phyloP scores from a whole-genome alignment of 139 green algal species.

The Chlorella sp. region DNA sequence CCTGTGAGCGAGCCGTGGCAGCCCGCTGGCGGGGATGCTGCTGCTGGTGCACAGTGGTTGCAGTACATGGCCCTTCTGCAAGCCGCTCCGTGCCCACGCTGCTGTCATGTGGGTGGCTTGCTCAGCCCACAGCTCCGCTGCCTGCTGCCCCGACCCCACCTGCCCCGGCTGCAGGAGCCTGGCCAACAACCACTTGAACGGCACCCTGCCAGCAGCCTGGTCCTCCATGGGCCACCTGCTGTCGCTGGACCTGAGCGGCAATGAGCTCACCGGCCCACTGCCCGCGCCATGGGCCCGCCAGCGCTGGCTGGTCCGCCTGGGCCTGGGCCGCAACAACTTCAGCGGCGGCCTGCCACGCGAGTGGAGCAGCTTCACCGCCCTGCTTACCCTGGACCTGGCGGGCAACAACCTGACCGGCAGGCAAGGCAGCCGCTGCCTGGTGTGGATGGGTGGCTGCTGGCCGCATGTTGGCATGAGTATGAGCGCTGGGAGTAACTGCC shows the following conservation, averaged over 20 bases:
- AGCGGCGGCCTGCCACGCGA: conserved; percentile 11
- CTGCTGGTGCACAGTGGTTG: neutral
- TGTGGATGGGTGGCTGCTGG: too few relatives aligned
- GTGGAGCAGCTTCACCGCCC: neutral
- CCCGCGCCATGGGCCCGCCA: conserved; percentile 11
- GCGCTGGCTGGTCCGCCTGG: conserved; percentile 35
- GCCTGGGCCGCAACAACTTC: conserved; percentile 47
- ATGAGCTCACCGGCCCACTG: conserved; percentile 38
- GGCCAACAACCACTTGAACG: conserved; percentile 13
- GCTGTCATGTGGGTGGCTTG: neutral
- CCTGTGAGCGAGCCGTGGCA: neutral
- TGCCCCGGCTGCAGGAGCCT: neutral
- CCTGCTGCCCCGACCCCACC: neutral
- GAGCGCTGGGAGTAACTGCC: too few relatives aligned
- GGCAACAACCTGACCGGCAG: conserved; percentile 10
- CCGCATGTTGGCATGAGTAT: too few relatives aligned
- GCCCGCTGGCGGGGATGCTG: neutral
- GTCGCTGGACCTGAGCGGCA: conserved; percentile 47
- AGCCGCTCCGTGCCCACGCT: too few relatives aligned
- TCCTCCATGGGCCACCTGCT: conserved; percentile 15
- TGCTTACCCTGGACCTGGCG: conserved; percentile 13
- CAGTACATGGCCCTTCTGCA: neutral
- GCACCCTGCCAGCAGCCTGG: conserved; percentile 24
- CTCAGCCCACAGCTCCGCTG: neutral
- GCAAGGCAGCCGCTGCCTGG: too few relatives aligned